Base-by-base conservation (phyloP, 352 stramenopile species). In the Saprolegnia diclina region DNA sequence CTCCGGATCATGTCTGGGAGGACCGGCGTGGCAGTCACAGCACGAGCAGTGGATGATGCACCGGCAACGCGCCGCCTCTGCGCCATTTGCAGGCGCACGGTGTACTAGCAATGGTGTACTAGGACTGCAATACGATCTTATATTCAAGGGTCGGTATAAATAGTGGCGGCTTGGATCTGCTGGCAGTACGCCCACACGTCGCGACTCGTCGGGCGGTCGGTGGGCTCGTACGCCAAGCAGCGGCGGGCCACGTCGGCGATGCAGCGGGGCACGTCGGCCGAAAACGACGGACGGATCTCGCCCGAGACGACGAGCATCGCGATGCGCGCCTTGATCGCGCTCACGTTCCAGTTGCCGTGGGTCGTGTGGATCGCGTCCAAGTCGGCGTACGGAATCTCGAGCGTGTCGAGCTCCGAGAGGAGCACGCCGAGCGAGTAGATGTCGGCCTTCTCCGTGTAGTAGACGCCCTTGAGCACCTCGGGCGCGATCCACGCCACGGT, bases 391-490 rank as follows among this genome's bases (percentile, higher is more conserved):
- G 57, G 57, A 6, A 54, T 21, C 50, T 66, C 18, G 40, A 35
- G 35, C 40, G 57, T 66, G 57, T 66, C 57, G 4, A 66, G 6
- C 35, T 66, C 57, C 5, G 57, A 40, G 19, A 66, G 19, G 57
- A 66, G 38, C 3, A 66, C 40, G 21, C 57, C 57, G 22, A 66
- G 42, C 57, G 57, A 66, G 57, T 66, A 66, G 37, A 66, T 40
- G 42, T 66, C 57, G 38, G 57, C 57, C 45, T 66, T 66, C 50
- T 66, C 57, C 29, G 38, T 42, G 57, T 66, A 66, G 57, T 66
- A 66, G 10, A 66, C 57, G 13, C 57, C 57, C 26, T 66, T 66
- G 57, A 66, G 57, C 19, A 66, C 44, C 21, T 66, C 57, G 16
- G 57, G 57, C 22, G 57, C 57, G 35, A 66, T 66, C 57, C 57